Evolutionary conservation across 768 basidiomycete species (phyloP), one percentile per base, ranked within the genome.

Genomic region (Kwoniella europaea): DNA sequence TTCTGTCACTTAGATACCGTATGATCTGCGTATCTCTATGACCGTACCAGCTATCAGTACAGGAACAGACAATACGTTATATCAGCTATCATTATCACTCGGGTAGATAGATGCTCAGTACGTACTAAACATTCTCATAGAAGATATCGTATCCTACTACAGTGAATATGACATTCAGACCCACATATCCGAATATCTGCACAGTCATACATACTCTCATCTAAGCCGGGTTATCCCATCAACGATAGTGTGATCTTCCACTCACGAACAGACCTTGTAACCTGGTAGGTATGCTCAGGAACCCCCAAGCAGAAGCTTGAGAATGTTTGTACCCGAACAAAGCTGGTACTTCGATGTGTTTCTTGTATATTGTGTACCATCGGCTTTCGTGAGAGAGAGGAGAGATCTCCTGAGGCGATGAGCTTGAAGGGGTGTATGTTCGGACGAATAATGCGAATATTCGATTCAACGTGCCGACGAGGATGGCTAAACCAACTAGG

Each of bases 41-140:
- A 13, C 65, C 56, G 12, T 53, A 55, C 63, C 64, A 72, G 61
- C 71, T 71, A 22, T 12, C 53, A 50, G 35, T 6, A 9, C 7
- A 22, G 15, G 2, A 43, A 4, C 20, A 12, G 16, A 12, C 55
- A 10, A 22, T 62, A 18, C 16, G 20, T 60, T 63, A 24, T 18
- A 15, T 6, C 27, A 61, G 13, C 20, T 10, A 22, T 60, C 29
- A 29, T 42, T 12, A 58, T 63, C 18, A 35, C 7, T 10, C 10
- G 62, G n/a, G 5, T 43, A 41, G n/a, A 54, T 16, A 53, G 35
- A 43, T 24, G 16, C n/a, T 18, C 9, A 20, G 4, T 9, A 70
- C 70, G 63, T 56, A 77, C 71, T 75, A 75, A 10, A 75, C 53
- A 59, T 77, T 77, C 2, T 68, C 67, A 18, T 71, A 57, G 56